phyloP scores from a whole-genome alignment of 2,329 filamentous ascomycete species.

The Fusarium cyanostomum region DNA sequence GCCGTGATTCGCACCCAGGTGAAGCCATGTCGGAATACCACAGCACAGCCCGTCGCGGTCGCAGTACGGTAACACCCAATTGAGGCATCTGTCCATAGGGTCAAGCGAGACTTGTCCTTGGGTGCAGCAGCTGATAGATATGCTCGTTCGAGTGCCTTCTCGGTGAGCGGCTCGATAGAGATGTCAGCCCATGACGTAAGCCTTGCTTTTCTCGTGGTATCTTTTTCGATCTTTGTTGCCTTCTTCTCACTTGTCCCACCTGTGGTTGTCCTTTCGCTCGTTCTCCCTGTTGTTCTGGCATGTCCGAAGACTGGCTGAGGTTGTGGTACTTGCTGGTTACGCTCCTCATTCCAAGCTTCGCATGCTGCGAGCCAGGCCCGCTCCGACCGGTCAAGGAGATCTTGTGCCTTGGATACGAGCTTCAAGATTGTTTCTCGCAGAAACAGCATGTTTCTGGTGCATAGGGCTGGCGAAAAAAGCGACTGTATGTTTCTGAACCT shows the following conservation, averaged over 20 bases:
- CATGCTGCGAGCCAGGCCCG: neutral
- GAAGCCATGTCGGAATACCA: neutral
- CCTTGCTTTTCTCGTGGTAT: neutral
- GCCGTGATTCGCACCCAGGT: conserved; percentile 22
- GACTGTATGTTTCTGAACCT: neutral
- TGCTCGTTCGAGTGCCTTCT: conserved; percentile 3
- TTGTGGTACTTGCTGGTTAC: neutral
- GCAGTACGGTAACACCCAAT: neutral
- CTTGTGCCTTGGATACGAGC: neutral
- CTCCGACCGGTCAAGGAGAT: neutral
- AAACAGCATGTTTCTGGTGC: neutral
- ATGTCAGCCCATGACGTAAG: neutral
- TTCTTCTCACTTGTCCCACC: neutral
- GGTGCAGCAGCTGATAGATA: neutral
- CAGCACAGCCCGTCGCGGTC: neutral
- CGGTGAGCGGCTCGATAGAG: neutral
- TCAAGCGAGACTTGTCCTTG: neutral
- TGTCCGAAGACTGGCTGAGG: neutral
- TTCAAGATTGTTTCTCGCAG: neutral
- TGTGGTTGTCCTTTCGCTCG: neutral
- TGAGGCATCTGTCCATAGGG: conserved; percentile 23
- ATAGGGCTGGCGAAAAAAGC: neutral
- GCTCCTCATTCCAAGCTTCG: conserved; percentile 6
- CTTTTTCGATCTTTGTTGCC: neutral
- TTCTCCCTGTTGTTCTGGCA: neutral